A percentile compares a stretch with the other conserved stretches of the same genome.
These are phyloP conservation scores for Ambrosia artemisiifolia DNA, from an alignment of 129 eudicot genomes.

Conservation along the genomic window DNA sequence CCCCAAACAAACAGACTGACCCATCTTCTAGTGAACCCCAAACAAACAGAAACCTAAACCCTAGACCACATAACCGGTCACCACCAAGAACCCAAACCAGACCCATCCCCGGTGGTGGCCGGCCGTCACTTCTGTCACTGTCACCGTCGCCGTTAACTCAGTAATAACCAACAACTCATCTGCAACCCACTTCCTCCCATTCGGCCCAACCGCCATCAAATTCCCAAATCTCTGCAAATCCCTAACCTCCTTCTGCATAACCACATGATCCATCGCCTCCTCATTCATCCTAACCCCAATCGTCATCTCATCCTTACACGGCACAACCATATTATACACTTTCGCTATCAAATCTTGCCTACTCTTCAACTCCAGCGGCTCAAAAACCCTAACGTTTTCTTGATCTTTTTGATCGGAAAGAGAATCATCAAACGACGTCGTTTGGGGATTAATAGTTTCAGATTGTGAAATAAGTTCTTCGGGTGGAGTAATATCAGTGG, in stretches of 20 bases:
- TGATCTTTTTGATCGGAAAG: conserved; percentile 21
- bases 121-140: too few species aligned
- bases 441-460: background rate
- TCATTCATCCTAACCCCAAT: conserved; percentile 95
- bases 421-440: conserved; percentile 6
- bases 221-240: conserved; percentile 79
- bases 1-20: too few species aligned
- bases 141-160: too few species aligned
- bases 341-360: conserved; percentile 87
- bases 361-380: conserved; percentile 71
- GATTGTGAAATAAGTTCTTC: conserved; percentile 18
- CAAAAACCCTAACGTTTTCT: background rate
- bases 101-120: too few species aligned
- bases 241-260: conserved; percentile 79
- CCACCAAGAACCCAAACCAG: too few species aligned
- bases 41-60: too few species aligned
- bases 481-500: conserved; percentile 27
- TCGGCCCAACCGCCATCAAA: conserved; percentile 51
- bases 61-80: too few species aligned
- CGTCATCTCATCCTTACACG: conserved; percentile 78
- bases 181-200: conserved; percentile 77
- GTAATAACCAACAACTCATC: conserved; percentile 68
- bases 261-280: conserved; percentile 89
- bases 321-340: conserved; percentile 71
- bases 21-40: too few species aligned